Conservation (phyloP, 331 rosid genomes). For the Acacia pycnantha region DNA sequence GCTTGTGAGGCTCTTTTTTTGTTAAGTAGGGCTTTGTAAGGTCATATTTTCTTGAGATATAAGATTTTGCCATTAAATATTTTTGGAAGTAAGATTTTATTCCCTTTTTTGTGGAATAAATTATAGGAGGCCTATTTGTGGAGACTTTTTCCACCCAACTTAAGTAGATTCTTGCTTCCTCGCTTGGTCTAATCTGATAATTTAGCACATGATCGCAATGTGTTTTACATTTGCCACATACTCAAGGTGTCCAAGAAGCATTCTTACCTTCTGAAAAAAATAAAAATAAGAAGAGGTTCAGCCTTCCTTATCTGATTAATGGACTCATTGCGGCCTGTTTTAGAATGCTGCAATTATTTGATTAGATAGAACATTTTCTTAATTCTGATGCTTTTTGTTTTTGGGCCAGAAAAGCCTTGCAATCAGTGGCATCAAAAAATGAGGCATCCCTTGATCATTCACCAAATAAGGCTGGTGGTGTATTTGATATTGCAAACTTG, state of each 20-base stretch:
- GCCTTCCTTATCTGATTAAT: constrained; percentile 11
- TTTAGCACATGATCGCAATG: not conserved
- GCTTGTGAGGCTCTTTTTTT: not conserved
- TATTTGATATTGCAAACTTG: constrained; percentile 63
- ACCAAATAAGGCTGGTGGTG: constrained; percentile 40
- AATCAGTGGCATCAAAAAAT: constrained; percentile 39
- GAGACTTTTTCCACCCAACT: not conserved
- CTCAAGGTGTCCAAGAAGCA: not conserved
- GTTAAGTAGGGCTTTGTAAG: not conserved
- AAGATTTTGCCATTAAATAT: not conserved
- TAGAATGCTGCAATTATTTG: constrained; percentile 21
- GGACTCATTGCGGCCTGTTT: constrained; percentile 1
- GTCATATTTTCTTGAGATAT: not conserved
- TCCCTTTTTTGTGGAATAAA: not conserved
- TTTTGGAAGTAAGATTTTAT: not conserved
- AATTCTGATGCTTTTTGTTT: constrained; percentile 26
- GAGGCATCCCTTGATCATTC: constrained; percentile 42
- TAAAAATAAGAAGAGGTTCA: not conserved
- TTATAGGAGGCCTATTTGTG: not conserved
- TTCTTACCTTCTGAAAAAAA: not conserved
- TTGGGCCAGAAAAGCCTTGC: constrained; percentile 76
- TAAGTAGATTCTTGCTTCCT: not conserved
- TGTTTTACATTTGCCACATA: not conserved
- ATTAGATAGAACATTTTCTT: constrained; percentile 13
- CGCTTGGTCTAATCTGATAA: not conserved